A percentile compares a stretch with the other conserved stretches of the same genome.
These are phyloP conservation scores for Cajanus cajan DNA, from an alignment of 306 rosid species.

Conservation along the genomic window DNA sequence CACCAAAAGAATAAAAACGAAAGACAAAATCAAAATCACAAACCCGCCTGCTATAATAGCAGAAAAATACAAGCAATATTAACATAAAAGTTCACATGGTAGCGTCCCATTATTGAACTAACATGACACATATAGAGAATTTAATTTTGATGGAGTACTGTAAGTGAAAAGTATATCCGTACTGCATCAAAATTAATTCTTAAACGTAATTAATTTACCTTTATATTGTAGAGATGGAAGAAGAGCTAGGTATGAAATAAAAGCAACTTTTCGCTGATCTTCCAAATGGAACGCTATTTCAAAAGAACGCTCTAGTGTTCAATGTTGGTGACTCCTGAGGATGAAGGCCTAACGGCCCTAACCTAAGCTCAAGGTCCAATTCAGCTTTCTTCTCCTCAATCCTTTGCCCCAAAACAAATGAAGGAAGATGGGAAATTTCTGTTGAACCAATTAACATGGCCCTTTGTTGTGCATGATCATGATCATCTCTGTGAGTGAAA, in stretches of 20 bases:
- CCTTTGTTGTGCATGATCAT: constrained; percentile 14
- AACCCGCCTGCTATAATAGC: constrained; percentile 18
- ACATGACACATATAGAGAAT: neutral
- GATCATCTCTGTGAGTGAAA: neutral
- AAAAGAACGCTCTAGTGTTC: constrained; percentile 52
- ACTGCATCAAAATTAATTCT: constrained; percentile 6
- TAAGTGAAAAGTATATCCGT: neutral
- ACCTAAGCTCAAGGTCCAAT: constrained; percentile 63
- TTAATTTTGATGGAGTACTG: constrained; percentile 21
- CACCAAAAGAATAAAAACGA: neutral
- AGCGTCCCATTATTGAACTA: neutral
- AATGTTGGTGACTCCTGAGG: constrained; percentile 34
- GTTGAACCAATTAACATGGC: constrained; percentile 17
- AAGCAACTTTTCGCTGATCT: constrained; percentile 30
- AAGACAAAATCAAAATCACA: neutral
- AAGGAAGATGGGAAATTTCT: constrained; percentile 36
- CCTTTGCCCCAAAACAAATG: constrained; percentile 10
- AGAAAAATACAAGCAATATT: constrained; percentile 22
- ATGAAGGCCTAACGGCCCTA: constrained; percentile 50
- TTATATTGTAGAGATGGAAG: constrained; percentile 6
- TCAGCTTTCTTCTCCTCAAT: constrained; percentile 33
- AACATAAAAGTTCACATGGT: neutral
- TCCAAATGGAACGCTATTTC: constrained; percentile 4
- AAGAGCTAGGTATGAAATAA: constrained; percentile 33
- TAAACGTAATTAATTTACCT: neutral